Percentiles rank a stretch among this genome's conserved stretches.
Conservation (phyloP, 768 basidiomycete genomes). For the Tephrocybe sp. region DNA sequence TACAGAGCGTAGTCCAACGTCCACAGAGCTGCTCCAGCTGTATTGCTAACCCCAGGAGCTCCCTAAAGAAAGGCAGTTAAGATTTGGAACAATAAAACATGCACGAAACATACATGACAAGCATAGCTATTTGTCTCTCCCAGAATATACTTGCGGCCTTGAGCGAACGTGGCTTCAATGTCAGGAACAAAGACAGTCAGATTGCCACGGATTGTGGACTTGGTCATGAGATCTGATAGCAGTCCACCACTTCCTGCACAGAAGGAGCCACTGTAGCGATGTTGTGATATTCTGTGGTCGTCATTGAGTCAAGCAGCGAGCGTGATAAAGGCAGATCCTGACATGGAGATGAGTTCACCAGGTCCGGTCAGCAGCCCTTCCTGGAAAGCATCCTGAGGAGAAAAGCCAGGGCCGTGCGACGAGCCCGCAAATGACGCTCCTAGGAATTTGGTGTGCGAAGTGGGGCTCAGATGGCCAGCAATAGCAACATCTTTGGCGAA, state of each 20-base stretch:
- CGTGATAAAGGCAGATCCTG: constrained; percentile 17
- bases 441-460: constrained; percentile 44
- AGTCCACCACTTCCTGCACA: constrained; percentile 53
- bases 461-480: constrained; percentile 35
- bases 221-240: constrained; percentile 67
- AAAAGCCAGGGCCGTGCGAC: constrained; percentile 51
- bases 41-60: constrained; percentile 49
- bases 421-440: constrained; percentile 51
- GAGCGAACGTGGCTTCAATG: constrained; percentile 45
- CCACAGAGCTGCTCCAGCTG: constrained; percentile 59
- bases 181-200: constrained; percentile 52
- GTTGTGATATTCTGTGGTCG: constrained; percentile 50
- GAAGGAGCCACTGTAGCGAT: constrained; percentile 62
- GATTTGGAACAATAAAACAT: not conserved
- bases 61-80: constrained; percentile 18
- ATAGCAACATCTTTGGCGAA: constrained; percentile 51
- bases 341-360: constrained; percentile 56
- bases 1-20: constrained; percentile 55
- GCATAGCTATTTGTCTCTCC: constrained; percentile 62
- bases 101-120: constrained; percentile 34
- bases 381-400: constrained; percentile 58
- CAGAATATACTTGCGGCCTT: constrained; percentile 55
- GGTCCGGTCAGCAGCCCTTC: constrained; percentile 47
- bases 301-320: not conserved
- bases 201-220: constrained; percentile 56